phyloP scores from a whole-genome alignment of 2,329 filamentous ascomycete species.

The Stagonosporopsis vannaccii region DNA sequence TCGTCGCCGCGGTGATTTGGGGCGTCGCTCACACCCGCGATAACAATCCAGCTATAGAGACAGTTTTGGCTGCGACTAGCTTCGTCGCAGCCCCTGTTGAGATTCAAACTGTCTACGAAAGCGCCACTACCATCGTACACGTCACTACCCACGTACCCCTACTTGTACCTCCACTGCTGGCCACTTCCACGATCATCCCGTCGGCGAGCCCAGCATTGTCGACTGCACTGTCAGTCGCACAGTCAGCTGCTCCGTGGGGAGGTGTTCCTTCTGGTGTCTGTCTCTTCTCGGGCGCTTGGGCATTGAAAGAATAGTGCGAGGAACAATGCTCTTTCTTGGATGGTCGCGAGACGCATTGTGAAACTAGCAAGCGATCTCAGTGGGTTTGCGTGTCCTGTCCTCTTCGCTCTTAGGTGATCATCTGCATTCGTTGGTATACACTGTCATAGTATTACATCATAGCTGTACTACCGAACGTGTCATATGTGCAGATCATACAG shows the following conservation, averaged over 20 bases:
- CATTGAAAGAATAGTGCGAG: not conserved
- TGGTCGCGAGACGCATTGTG: not conserved
- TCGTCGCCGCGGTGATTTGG: not conserved
- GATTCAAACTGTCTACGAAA: not conserved
- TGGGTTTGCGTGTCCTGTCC: slow-evolving; percentile 3
- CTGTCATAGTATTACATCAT: not conserved
- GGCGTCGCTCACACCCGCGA: not conserved
- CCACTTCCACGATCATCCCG: slow-evolving; percentile 1
- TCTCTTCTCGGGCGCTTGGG: not conserved
- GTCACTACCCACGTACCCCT: not conserved
- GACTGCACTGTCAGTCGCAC: too few relatives aligned
- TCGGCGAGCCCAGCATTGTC: not conserved
- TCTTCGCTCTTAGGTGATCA: not conserved
- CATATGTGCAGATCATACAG: too few relatives aligned
- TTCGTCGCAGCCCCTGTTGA: not conserved
- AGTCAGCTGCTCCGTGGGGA: not conserved
- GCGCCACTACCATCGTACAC: not conserved
- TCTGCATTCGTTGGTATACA: not conserved
- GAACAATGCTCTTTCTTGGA: not conserved
- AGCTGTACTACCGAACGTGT: too few relatives aligned
- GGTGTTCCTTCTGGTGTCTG: not conserved
- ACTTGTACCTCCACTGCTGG: not conserved
- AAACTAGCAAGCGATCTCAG: not conserved
- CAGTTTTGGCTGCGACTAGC: too few relatives aligned
- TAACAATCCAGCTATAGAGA: not conserved